Conservation (phyloP, 116 monocot genomes). For the Posidonia oceanica region DNA sequence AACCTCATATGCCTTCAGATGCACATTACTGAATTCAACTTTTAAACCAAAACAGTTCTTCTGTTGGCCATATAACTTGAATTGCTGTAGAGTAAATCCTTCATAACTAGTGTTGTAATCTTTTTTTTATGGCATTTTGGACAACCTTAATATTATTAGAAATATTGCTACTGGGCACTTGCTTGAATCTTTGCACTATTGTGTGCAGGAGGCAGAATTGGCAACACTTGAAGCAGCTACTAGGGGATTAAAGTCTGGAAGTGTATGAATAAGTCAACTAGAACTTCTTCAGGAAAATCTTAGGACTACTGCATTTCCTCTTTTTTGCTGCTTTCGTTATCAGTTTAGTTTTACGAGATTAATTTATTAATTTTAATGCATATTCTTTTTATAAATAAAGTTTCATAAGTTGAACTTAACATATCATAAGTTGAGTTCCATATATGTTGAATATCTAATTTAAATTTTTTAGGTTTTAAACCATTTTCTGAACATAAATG, state of each 20-base stretch:
- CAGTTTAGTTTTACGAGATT: no score
- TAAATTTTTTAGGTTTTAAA: no score
- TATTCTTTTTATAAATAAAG: no score
- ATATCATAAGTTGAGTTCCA: no score
- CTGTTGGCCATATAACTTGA: not conserved
- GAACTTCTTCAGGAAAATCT: not conserved
- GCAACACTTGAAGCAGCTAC: conserved; percentile 74
- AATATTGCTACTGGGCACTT: not conserved
- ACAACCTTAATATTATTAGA: not conserved
- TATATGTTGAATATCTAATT: no score
- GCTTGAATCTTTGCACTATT: conserved; percentile 1
- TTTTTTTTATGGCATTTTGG: not conserved
- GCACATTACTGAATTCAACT: no score
- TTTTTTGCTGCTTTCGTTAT: not conserved
- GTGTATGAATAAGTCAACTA: conserved; percentile 31
- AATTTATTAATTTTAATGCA: no score
- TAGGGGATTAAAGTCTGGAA: conserved; percentile 54
- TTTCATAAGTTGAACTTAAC: no score
- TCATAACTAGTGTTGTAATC: not conserved
- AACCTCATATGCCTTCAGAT: no score
- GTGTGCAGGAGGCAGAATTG: conserved; percentile 56
- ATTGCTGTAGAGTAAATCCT: not conserved
- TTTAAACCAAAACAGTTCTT: not conserved
- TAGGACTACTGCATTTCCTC: not conserved
- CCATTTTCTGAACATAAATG: no score